These are phyloP conservation scores for Linum tenue DNA, from an alignment of 345 rosid species.

Conservation along the genomic window DNA sequence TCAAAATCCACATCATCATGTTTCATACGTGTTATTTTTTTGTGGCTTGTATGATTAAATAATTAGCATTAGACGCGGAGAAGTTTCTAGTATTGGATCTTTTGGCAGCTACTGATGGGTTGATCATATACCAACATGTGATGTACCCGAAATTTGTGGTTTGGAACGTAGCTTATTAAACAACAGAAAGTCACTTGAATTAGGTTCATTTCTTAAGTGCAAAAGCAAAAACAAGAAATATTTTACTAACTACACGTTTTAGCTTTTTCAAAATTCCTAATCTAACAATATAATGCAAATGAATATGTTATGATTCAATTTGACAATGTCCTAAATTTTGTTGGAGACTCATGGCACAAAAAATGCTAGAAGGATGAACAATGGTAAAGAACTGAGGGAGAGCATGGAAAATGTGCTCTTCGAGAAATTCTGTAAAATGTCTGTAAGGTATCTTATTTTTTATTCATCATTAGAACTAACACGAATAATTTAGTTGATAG, in stretches of 20 bases:
- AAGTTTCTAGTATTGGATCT: background rate
- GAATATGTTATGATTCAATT: background rate
- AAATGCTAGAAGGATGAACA: background rate
- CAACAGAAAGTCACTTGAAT: background rate
- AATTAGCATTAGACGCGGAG: too few species aligned
- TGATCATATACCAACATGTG: background rate
- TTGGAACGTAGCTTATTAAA: background rate
- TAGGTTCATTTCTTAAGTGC: background rate
- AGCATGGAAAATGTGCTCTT: background rate
- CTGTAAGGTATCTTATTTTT: background rate
- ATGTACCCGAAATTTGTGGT: background rate
- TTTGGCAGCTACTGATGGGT: background rate
- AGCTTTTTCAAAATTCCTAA: background rate
- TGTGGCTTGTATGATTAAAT: too few species aligned
- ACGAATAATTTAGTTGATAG: background rate
- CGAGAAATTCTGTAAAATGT: background rate
- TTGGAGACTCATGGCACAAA: background rate
- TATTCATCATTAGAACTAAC: too few species aligned
- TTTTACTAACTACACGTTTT: too few species aligned
- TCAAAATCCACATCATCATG: too few species aligned
- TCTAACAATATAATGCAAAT: background rate
- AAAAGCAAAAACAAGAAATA: too few species aligned
- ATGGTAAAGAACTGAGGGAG: background rate
- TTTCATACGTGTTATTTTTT: background rate
- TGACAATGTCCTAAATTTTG: background rate